phyloP scores from a whole-genome alignment of 805 yeast species.

The Kazachstania taianensis region DNA sequence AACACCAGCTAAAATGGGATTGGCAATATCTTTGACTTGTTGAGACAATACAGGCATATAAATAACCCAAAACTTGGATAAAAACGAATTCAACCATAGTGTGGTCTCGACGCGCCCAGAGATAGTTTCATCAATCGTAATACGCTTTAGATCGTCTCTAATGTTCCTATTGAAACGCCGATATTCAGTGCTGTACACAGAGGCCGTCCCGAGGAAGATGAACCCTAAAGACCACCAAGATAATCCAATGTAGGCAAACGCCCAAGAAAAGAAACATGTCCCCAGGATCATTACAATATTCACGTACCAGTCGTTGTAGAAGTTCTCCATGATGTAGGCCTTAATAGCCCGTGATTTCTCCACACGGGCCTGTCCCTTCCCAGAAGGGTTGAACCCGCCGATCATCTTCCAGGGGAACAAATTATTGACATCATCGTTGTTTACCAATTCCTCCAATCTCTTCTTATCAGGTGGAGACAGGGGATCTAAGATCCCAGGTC shows the following conservation, averaged over 20 bases:
- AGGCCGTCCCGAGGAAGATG: slow-evolving; percentile 49
- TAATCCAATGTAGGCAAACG: slow-evolving; percentile 49
- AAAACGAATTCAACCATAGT: slow-evolving; percentile 70
- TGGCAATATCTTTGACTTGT: slow-evolving; percentile 61
- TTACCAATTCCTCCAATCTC: slow-evolving; percentile 8
- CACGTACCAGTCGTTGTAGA: slow-evolving; percentile 64
- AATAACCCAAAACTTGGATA: slow-evolving; percentile 78
- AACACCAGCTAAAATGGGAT: slow-evolving; percentile 53
- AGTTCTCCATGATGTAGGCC: slow-evolving; percentile 55
- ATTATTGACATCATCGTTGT: slow-evolving; percentile 9
- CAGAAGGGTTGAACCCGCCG: slow-evolving; percentile 22
- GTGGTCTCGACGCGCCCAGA: slow-evolving; percentile 61
- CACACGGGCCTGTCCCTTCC: slow-evolving; percentile 10
- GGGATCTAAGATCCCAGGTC: slow-evolving; percentile 15
- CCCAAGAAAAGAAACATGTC: slow-evolving; percentile 65
- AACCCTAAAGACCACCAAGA: slow-evolving; percentile 54
- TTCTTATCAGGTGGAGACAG: slow-evolving; percentile 8
- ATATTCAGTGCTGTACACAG: slow-evolving; percentile 63
- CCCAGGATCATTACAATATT: slow-evolving; percentile 56
- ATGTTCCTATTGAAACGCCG: slow-evolving; percentile 66
- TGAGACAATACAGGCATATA: slow-evolving; percentile 81
- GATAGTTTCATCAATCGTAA: slow-evolving; percentile 50
- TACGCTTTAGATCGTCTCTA: slow-evolving; percentile 66
- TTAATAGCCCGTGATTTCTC: slow-evolving; percentile 28
- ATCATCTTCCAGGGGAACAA: slow-evolving; percentile 32